Conservation (phyloP, 1,284 basidiomycete species). For the Ustilago loliicola region DNA sequence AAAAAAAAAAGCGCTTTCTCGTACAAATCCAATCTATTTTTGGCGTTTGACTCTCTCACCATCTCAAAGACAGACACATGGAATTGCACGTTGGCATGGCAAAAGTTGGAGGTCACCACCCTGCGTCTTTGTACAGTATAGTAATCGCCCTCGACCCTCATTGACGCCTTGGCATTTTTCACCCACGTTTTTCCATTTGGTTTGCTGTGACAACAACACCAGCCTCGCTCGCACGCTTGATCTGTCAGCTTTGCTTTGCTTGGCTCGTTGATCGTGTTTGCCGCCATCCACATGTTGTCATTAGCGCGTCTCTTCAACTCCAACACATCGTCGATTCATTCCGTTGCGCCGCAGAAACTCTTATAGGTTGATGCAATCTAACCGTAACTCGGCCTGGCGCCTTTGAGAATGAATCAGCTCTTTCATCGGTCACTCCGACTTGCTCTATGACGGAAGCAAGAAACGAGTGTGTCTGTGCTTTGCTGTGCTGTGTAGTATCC, state of each 20-base stretch:
- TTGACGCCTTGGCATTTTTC: slow-evolving; percentile 19
- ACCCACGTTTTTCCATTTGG: background rate
- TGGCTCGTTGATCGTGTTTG: background rate
- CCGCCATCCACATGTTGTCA: background rate
- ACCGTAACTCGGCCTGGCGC: background rate
- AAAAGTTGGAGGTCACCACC: background rate
- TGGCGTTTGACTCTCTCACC: background rate
- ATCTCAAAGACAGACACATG: background rate
- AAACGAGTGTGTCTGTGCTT: too few species aligned
- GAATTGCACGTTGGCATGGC: too few species aligned
- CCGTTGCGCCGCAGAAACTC: too few species aligned
- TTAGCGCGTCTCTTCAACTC: too few species aligned
- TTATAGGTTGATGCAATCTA: too few species aligned
- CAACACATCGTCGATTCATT: too few species aligned
- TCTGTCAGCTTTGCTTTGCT: too few species aligned
- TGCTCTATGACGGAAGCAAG: background rate
- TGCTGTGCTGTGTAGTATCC: too few species aligned
- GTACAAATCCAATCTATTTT: slow-evolving; percentile 8
- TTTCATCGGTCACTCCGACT: background rate
- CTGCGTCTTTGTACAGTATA: background rate
- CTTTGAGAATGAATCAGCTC: background rate
- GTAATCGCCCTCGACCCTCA: slow-evolving; percentile 13
- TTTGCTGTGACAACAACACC: too few species aligned
- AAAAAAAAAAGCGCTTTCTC: background rate
- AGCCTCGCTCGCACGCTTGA: background rate